Conservation (phyloP, 192 early-diverging fungal genomes). For the Geranomyces michiganensis region DNA sequence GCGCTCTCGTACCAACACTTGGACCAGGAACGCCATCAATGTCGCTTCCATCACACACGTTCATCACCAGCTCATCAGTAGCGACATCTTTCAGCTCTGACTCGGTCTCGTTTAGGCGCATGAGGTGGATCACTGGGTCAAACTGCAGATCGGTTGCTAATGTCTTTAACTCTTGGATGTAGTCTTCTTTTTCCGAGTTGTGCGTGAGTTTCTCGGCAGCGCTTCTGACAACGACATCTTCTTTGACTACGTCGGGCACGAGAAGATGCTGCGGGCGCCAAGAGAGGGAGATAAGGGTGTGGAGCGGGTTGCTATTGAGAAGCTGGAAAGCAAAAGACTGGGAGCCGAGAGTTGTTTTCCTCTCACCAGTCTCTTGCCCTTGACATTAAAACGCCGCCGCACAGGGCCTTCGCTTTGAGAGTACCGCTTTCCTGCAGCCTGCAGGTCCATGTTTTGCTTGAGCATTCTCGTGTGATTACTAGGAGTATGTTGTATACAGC, state of each 20-base stretch:
- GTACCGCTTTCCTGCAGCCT: constrained; percentile 22
- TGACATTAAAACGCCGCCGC: constrained; percentile 25
- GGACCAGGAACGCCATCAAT: constrained; percentile 46
- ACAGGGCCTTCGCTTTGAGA: constrained; percentile 31
- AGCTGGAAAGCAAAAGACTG: background rate
- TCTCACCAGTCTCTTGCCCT: constrained; percentile 32
- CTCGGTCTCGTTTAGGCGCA: constrained; percentile 26
- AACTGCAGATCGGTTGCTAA: constrained; percentile 37
- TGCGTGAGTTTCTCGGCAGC: constrained; percentile 37
- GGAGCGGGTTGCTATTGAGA: background rate
- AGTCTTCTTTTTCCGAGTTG: constrained; percentile 44
- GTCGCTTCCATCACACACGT: constrained; percentile 45
- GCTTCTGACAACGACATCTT: constrained; percentile 33
- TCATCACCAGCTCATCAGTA: constrained; percentile 38
- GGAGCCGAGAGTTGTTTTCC: background rate
- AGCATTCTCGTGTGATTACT: too few relatives aligned
- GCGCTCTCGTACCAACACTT: constrained; percentile 32
- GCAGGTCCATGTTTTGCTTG: constrained; percentile 1
- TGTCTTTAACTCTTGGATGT: constrained; percentile 32
- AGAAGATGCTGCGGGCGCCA: constrained; percentile 35
- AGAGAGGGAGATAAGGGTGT: too few relatives aligned
- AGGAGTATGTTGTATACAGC: too few relatives aligned
- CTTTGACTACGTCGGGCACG: constrained; percentile 36
- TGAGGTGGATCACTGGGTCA: constrained; percentile 35
- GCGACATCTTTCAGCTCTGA: constrained; percentile 30